These are phyloP conservation scores for Hippophae rhamnoides DNA, from an alignment of 306 rosid genomes.

Conservation along the genomic window DNA sequence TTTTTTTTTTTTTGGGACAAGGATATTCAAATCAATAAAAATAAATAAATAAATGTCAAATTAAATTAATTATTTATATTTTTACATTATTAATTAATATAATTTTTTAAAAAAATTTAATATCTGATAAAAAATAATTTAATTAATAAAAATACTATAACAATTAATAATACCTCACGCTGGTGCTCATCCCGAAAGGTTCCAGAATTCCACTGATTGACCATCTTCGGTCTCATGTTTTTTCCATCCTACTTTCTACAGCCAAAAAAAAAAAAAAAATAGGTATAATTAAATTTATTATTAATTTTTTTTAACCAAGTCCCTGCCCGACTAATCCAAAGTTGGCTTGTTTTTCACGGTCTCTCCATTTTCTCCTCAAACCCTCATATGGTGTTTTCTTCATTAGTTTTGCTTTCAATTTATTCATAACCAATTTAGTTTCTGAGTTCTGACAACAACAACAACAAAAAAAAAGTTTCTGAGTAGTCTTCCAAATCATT, in stretches of 20 bases:
- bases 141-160: too few relatives aligned
- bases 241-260: not conserved
- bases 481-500: too few relatives aligned
- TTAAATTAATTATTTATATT: too few relatives aligned
- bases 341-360: not conserved
- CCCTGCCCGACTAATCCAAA: constrained; percentile 18
- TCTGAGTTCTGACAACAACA: not conserved
- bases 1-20: too few relatives aligned
- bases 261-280: not conserved
- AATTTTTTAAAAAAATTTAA: too few relatives aligned
- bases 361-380: not conserved
- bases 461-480: too few relatives aligned
- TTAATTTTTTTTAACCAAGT: constrained; percentile 8
- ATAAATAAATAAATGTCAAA: too few relatives aligned
- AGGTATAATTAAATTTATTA: not conserved
- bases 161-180: too few relatives aligned
- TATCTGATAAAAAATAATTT: too few relatives aligned
- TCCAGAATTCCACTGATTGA: constrained; percentile 3
- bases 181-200: not conserved
- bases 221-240: too few relatives aligned
- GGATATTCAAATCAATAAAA: too few relatives aligned
- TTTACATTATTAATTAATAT: too few relatives aligned
- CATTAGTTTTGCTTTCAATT: not conserved
- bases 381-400: not conserved
- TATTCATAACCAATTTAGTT: constrained; percentile 14